Evolutionary conservation across 2,329 filamentous ascomycete species (phyloP), one percentile per base, ranked within the genome.

Genomic region (Aspergillus pseudotamarii): DNA sequence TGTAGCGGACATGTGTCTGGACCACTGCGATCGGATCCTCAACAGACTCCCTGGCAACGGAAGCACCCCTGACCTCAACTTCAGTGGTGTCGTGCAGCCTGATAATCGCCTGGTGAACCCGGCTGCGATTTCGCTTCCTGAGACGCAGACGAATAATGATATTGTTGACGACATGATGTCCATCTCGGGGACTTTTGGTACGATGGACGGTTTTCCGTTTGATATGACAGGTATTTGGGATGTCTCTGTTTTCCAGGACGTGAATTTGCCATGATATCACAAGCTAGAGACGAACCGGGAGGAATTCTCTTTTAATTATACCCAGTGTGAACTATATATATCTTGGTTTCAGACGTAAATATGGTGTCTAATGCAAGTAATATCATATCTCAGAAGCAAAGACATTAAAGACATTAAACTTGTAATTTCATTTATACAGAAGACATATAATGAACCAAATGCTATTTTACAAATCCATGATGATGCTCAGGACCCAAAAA

Each of bases 1-100:
- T 65, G 79, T 86, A 10, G 84, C 84, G 9, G 81, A 83, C 56
- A 85, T 85, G 72, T 85, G 82, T 51, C 72, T 86, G 4, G 82
- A 86, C 46, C 79, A 81, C 68, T 81, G 80, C 69, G 80, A 82
- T 62, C 74, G 75, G 32, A 79, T 82, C 58, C 73, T 82, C 66
- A 78, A 75, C 71, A 73, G 78, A 48, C 77, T 79, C 32, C 76
- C 77, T 6, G 74, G 72, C 5, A 72, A 68, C 57, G 64, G 61
- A 23, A 62, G 60, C 50, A 68, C 66, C n/a, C 21, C 56, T 23
- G 66, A 65, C 34, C 45, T 58, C 23, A 61, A 38, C 62, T 46
- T 60, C 43, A 57, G 55, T 36, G 64, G 66, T 60, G 68, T 46
- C 63, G 71, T 66, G 65, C 41, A 66, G 66, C 64, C 64, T 21